phyloP scores from a whole-genome alignment of 164 flowering plant genomes.

The Taxillus chinensis region DNA sequence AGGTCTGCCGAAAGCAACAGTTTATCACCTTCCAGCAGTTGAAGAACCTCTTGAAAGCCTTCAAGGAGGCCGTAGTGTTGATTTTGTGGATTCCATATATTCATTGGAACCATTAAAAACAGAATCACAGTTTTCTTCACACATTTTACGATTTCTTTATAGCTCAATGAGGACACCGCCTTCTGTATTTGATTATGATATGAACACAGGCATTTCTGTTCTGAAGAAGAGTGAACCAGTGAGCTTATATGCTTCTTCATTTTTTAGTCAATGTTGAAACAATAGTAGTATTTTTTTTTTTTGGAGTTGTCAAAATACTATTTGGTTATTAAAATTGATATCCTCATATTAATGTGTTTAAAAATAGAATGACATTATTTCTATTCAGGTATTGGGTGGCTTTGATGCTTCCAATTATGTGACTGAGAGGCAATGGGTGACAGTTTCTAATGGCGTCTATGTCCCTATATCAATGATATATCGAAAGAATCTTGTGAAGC shows the following conservation, averaged over 20 bases:
- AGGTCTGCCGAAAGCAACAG: constrained; percentile 55
- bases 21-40: constrained; percentile 55
- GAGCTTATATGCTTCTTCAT: constrained; percentile 10
- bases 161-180: constrained; percentile 83
- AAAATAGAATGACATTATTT: background rate
- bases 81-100: constrained; percentile 68
- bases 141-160: constrained; percentile 55
- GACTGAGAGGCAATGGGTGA: constrained; percentile 82
- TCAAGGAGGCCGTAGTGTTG: constrained; percentile 51
- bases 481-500: constrained; percentile 53
- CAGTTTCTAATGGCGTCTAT: constrained; percentile 69
- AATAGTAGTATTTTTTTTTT: no score
- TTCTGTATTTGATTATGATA: constrained; percentile 81
- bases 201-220: constrained; percentile 64
- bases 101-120: constrained; percentile 30
- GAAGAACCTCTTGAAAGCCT: constrained; percentile 52
- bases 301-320: no score
- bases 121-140: constrained; percentile 57
- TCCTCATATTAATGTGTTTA: no score
- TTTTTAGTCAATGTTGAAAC: no score
- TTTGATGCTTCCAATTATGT: constrained; percentile 67
- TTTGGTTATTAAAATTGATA: no score
- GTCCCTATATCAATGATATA: constrained; percentile 74
- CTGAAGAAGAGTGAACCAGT: constrained; percentile 67
- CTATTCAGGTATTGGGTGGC: constrained; percentile 71